Evolutionary conservation across 1,284 basidiomycete genomes (phyloP).

Genomic region (Rhodotorula glutinis): DNA sequence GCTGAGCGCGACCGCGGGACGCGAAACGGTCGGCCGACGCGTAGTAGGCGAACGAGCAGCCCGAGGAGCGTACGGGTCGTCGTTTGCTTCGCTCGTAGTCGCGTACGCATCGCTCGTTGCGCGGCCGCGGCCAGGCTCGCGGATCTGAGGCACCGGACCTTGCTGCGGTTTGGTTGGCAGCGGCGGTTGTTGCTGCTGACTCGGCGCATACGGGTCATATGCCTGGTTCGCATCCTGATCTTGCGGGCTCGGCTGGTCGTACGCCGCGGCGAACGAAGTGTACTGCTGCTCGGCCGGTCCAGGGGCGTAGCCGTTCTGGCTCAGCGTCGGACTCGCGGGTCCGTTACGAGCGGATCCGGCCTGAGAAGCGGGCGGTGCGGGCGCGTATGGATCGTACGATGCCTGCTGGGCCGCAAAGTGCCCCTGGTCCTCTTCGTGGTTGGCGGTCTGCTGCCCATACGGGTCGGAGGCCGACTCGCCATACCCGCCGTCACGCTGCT

Average conservation of each 20-base stretch:
- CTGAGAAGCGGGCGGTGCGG: neutral
- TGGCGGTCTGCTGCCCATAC: neutral
- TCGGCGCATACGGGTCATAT: constrained; percentile 30
- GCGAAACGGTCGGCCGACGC: constrained; percentile 1
- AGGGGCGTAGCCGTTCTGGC: constrained; percentile 15
- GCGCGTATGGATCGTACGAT: constrained; percentile 12
- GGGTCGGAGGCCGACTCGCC: neutral
- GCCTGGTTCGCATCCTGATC: neutral
- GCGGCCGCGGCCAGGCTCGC: neutral
- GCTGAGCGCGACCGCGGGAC: neutral
- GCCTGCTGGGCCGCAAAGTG: neutral
- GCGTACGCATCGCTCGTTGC: constrained; percentile 1
- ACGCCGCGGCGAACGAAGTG: constrained; percentile 20
- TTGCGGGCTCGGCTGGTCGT: constrained; percentile 2
- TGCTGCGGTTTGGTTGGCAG: constrained; percentile 2
- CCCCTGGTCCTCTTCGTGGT: neutral
- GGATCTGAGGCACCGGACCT: neutral
- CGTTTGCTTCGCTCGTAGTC: neutral
- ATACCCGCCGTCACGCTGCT: neutral
- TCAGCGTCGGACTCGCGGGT: neutral
- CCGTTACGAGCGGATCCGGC: neutral
- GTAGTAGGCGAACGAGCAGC: constrained; percentile 9
- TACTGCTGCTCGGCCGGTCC: constrained; percentile 21
- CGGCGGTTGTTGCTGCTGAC: neutral
- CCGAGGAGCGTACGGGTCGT: constrained; percentile 1